Conservation (phyloP, 352 stramenopile genomes). For the Globisporangium splendens region DNA sequence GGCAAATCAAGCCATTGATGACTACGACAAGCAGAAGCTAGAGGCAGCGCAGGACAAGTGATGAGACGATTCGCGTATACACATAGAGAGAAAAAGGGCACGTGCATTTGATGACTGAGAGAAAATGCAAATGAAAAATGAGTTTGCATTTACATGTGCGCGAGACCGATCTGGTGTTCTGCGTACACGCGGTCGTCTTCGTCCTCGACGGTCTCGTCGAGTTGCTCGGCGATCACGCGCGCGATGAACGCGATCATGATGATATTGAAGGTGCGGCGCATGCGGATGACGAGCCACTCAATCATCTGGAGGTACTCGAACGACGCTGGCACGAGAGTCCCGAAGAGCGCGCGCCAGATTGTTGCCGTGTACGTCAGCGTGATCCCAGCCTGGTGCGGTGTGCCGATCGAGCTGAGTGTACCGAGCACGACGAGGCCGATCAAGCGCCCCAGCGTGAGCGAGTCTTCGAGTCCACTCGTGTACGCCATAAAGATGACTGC, state of each 20-base stretch:
- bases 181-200: slow-evolving; percentile 49
- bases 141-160: slow-evolving; percentile 12
- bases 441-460: slow-evolving; percentile 36
- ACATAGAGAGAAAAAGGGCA: not conserved
- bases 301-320: slow-evolving; percentile 40
- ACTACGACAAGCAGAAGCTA: slow-evolving; percentile 15
- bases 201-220: slow-evolving; percentile 69
- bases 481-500: slow-evolving; percentile 62
- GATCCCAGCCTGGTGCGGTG: slow-evolving; percentile 28
- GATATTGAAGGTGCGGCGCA: slow-evolving; percentile 60
- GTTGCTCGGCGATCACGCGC: slow-evolving; percentile 61
- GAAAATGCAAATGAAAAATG: too few relatives aligned
- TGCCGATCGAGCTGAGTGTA: slow-evolving; percentile 50
- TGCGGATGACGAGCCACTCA: slow-evolving; percentile 54
- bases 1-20: slow-evolving; percentile 66
- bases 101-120: too few relatives aligned
- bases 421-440: slow-evolving; percentile 42
- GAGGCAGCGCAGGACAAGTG: not conserved
- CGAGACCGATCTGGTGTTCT: slow-evolving; percentile 35
- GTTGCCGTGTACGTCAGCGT: slow-evolving; percentile 51
- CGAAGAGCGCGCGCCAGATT: slow-evolving; percentile 50
- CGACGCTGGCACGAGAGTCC: slow-evolving; percentile 26
- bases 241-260: slow-evolving; percentile 63
- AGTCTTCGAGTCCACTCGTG: slow-evolving; percentile 34
- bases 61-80: not conserved